A percentile compares a stretch with the other conserved stretches of the same genome.
phyloP scores from a whole-genome alignment of 2,329 filamentous ascomycete genomes.

The Tolypocladium nubicola region DNA sequence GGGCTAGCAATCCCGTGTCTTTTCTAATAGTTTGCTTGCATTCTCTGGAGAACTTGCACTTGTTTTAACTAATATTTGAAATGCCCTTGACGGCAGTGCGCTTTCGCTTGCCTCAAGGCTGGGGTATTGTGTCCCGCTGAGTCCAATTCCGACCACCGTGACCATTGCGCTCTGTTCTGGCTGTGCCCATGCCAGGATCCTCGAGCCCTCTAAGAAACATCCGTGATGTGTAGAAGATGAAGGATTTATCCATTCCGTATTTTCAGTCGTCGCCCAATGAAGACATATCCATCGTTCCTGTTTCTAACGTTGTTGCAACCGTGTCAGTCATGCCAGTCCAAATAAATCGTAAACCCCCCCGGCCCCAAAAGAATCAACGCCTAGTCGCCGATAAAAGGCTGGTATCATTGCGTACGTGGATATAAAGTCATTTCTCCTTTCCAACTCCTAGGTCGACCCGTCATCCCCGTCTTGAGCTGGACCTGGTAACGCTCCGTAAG shows the following conservation, averaged over 20 bases:
- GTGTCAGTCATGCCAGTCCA: background rate
- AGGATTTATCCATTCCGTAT: no score
- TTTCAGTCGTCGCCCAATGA: background rate
- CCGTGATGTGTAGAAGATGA: no score
- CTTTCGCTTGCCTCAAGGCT: background rate
- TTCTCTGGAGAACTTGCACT: background rate
- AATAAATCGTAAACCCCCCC: no score
- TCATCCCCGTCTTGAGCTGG: slow-evolving; percentile 9
- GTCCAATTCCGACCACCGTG: background rate
- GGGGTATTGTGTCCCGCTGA: background rate
- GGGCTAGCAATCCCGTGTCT: background rate
- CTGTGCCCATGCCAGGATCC: background rate
- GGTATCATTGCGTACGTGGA: background rate
- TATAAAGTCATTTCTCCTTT: background rate
- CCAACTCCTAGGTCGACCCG: background rate
- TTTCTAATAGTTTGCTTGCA: background rate
- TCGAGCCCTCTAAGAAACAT: background rate
- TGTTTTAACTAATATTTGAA: background rate
- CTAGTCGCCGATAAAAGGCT: background rate
- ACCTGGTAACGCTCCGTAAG: slow-evolving; percentile 20
- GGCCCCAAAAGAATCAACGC: background rate
- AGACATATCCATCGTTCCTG: background rate
- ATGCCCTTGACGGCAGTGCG: background rate
- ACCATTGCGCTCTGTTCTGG: background rate
- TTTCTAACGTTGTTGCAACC: background rate